Base-by-base conservation (phyloP, 1,284 basidiomycete genomes). In the Phlebopus sp. region DNA sequence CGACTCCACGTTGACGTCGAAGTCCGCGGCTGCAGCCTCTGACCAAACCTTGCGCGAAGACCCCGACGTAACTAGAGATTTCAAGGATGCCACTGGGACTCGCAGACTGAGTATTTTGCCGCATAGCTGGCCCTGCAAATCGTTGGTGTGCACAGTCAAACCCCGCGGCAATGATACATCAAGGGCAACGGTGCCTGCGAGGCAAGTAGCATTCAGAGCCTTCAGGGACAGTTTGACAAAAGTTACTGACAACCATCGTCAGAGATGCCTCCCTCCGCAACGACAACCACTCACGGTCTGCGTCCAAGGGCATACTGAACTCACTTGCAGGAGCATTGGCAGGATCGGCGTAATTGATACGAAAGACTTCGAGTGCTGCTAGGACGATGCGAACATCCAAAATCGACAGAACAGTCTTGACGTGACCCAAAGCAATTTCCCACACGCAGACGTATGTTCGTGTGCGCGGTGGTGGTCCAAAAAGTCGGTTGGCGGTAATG, bases 391-490 rank as follows among this genome's bases (percentile, higher is more conserved):
- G 69, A 0, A 73, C 71, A 47, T 92, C 79, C 11, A 70, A 62
- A 3, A 83, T 78, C 1, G 84, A 79, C 11, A 88, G 56, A 31
- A 76, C 65, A 0, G 76, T 77, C 53, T 81, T 82, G 37, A 92
- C 60, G 35, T 75, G 66, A 2, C 89, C 88, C 19, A 92, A 37
- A 17, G 70, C 69, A 37, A 93, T 78, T 58, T 94, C 90, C 94
- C 93, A 97, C 5, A 95, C 78, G 61, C 92, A 96, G 7, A 94
- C 72, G 60, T 97, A 97, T 0, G 92, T 86, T 1, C 86, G 71
- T 0, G 86, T 89, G n/a, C 79, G 77, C 2, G 93, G 93, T 49
- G 84, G 82, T 9, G 90, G 89, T 4, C 93, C 93, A 59, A 96
- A 94, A 11, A 97, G 69, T 30, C 93, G 81, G 62, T 95, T 83